Evolutionary conservation across 129 eudicot genomes (phyloP), one percentile per base, ranked within the genome.

Genomic region (Centaurea solstitialis): DNA sequence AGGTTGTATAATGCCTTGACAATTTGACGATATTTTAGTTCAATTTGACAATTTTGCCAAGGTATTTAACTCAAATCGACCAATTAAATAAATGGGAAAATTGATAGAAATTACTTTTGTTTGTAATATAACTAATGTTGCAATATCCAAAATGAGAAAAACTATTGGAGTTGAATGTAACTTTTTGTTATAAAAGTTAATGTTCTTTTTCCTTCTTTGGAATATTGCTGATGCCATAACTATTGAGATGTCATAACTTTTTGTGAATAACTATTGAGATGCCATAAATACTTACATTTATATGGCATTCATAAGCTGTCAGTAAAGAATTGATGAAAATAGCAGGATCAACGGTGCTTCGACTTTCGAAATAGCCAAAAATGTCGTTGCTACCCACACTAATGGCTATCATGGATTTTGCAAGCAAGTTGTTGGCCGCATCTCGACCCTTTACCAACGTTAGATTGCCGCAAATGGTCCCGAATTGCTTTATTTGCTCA

Each of bases 311-410:
- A 17, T 87, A 84, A 7, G 85, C 69, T 24, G 71, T n/a, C 73
- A 85, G 79, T 23, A 89, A 77, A 8, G 39, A 9, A 53, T 38
- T 26, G 11, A 87, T 57, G 64, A 70, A 85, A 8, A 76, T 75
- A 11, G 28, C 65, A 65, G 68, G 73, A 47, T 86, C 78, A 9
- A 61, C 17, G 0, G 83, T 82, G 38, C 75, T 69, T 17, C 43
- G 82, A 45, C 17, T 79, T 6, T 3, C 23, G 41, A 89, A 80
- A 74, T 87, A 87, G 20, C 71, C 85, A 13, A 87, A 80, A 66
- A 85, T 80, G 86, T 89, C 89, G 22, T 85, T 87, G 89, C 89
- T 89, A 10, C 93, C 91, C 4, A 77, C 28, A 24, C 88, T 85
- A 41, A 89, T 82, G 23, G 73, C 76, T 74, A 85, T 76, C 80